A percentile compares a stretch with the other conserved stretches of the same genome.
Conservation (phyloP, 1,284 basidiomycete genomes). For the Papiliotrema nemorosa region DNA sequence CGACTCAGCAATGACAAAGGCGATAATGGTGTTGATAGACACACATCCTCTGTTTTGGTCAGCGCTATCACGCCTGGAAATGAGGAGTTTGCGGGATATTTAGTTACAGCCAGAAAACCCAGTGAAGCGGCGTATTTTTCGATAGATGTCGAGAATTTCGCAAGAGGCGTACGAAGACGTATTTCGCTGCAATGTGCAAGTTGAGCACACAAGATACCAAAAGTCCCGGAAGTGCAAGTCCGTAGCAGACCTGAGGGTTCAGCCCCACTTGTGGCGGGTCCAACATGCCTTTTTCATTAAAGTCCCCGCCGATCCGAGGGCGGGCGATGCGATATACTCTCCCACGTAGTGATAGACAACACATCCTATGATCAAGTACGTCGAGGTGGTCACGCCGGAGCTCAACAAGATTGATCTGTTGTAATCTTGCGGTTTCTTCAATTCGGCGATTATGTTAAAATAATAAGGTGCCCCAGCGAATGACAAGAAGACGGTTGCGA, state of each 20-base stretch:
- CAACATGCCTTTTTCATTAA: conserved; percentile 35
- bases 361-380: no score
- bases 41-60: not conserved
- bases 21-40: not conserved
- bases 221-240: not conserved
- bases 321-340: conserved; percentile 46
- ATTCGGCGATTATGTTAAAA: conserved; percentile 30
- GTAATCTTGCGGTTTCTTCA: not conserved
- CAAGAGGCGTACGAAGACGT: no score
- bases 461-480: no score
- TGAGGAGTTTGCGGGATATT: no score
- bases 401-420: not conserved
- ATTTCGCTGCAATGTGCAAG: no score
- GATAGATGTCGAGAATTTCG: no score
- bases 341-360: no score
- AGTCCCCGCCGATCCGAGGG: conserved; percentile 47
- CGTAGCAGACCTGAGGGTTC: not conserved
- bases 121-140: no score
- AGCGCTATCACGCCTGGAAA: no score
- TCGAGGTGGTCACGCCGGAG: not conserved
- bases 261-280: not conserved
- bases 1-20: not conserved
- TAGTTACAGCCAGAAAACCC: no score
- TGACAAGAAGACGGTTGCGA: conserved; percentile 40
- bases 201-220: no score